A percentile compares a stretch with the other conserved stretches of the same genome.
phyloP scores from a whole-genome alignment of 2,329 filamentous ascomycete genomes.

The Boeremia exigua region DNA sequence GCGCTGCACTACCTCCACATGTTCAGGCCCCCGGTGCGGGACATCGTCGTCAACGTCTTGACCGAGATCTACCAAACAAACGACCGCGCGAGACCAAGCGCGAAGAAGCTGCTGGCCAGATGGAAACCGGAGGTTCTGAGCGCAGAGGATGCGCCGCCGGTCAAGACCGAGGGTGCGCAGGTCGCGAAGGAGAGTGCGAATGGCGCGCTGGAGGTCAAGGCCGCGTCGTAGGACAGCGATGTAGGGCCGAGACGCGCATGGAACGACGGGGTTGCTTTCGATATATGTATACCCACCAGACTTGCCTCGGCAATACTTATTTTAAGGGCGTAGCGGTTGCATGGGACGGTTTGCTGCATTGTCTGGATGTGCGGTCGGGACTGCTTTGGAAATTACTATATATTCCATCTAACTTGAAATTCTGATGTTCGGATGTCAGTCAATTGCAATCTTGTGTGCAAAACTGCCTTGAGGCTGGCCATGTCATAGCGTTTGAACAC shows the following conservation, averaged over 20 bases:
- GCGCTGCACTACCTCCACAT: conserved; percentile 59
- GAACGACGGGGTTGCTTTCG: neutral
- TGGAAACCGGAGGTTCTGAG: conserved; percentile 60
- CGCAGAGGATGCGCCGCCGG: conserved; percentile 21
- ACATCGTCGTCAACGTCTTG: conserved; percentile 63
- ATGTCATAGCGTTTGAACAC: too few species aligned
- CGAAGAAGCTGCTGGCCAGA: conserved; percentile 60
- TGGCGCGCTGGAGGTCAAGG: conserved; percentile 37
- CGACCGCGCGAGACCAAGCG: conserved; percentile 54
- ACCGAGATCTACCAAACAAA: conserved; percentile 63
- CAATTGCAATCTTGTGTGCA: too few species aligned
- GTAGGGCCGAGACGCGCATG: neutral
- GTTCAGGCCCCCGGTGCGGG: conserved; percentile 64
- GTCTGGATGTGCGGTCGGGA: neutral
- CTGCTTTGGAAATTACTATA: too few species aligned
- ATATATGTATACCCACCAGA: conserved; percentile 10
- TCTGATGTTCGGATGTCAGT: too few species aligned
- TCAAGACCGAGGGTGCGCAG: conserved; percentile 32
- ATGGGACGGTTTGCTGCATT: neutral
- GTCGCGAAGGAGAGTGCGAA: conserved; percentile 33
- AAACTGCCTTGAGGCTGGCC: too few species aligned
- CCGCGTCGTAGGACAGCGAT: conserved; percentile 20
- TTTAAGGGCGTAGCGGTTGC: too few species aligned
- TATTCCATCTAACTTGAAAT: too few species aligned
- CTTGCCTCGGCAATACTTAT: neutral